Conservation (phyloP, 441 rosid genomes). For the Macaranga tanarius region DNA sequence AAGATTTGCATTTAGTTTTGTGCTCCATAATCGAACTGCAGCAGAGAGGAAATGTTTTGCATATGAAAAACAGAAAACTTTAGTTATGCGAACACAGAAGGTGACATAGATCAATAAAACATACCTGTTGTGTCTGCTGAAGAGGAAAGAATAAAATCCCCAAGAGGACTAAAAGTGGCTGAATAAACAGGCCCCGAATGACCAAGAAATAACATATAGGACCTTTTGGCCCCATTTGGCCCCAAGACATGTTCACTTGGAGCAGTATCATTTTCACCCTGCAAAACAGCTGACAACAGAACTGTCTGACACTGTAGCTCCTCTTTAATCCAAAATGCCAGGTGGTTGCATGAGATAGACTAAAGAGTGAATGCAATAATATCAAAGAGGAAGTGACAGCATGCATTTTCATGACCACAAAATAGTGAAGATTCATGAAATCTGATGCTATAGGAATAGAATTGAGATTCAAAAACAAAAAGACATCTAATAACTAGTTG, state of each 20-base stretch:
- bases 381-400: background rate
- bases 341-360: slow-evolving; percentile 12
- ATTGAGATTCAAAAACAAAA: background rate
- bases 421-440: background rate
- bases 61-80: background rate
- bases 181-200: slow-evolving; percentile 98
- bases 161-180: slow-evolving; percentile 79
- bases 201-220: slow-evolving; percentile 73
- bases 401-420: background rate
- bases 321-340: slow-evolving; percentile 8
- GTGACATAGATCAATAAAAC: slow-evolving; percentile 8
- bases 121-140: slow-evolving; percentile 89
- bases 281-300: slow-evolving; percentile 57
- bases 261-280: slow-evolving; percentile 64
- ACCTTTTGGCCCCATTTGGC: slow-evolving; percentile 56
- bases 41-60: slow-evolving; percentile 12
- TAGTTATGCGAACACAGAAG: background rate
- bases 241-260: slow-evolving; percentile 49
- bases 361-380: too few relatives aligned
- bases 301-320: slow-evolving; percentile 17
- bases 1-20: slow-evolving; percentile 88
- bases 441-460: background rate
- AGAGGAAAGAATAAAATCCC: slow-evolving; percentile 89
- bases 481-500: background rate
- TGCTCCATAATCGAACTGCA: slow-evolving; percentile 93